A percentile compares a stretch with the other conserved stretches of the same genome.
Conservation (phyloP, 352 stramenopile genomes). For the Pythium pectinolyticum region DNA sequence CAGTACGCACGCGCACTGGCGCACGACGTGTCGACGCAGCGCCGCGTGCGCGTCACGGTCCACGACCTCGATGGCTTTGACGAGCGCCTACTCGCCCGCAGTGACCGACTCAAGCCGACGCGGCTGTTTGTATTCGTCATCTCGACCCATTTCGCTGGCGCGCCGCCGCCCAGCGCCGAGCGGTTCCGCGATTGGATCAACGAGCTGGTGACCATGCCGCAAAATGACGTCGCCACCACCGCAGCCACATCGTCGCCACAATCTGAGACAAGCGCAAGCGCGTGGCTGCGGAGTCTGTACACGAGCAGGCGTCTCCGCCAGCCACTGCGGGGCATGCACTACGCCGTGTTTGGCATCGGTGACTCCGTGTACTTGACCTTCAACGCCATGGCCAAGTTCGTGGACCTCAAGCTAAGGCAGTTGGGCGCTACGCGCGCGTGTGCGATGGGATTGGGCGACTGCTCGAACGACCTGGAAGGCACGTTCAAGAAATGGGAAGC, state of each 20-base stretch:
- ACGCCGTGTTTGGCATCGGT: slow-evolving; percentile 94
- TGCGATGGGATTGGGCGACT: slow-evolving; percentile 89
- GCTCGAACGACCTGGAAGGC: slow-evolving; percentile 80
- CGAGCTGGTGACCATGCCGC: neutral
- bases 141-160: slow-evolving; percentile 94
- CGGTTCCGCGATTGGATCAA: slow-evolving; percentile 84
- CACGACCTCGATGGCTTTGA: slow-evolving; percentile 90
- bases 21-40: slow-evolving; percentile 49
- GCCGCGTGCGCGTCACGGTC: slow-evolving; percentile 61
- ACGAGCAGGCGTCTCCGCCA: neutral
- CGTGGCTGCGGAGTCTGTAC: no score
- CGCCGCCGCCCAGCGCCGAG: slow-evolving; percentile 92
- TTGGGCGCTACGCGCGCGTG: slow-evolving; percentile 77
- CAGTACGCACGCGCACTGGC: slow-evolving; percentile 87
- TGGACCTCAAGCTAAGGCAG: slow-evolving; percentile 80
- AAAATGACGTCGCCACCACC: neutral
- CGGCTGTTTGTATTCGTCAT: slow-evolving; percentile 89
- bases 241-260: neutral
- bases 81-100: slow-evolving; percentile 19
- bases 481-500: slow-evolving; percentile 84
- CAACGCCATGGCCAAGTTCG: slow-evolving; percentile 92
- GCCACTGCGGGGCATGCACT: slow-evolving; percentile 56
- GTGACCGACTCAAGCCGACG: slow-evolving; percentile 28
- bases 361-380: slow-evolving; percentile 95
- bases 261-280: no score